These are phyloP conservation scores for Veloboletus limbatus DNA, from an alignment of 1,284 basidiomycete species.

Conservation along the genomic window DNA sequence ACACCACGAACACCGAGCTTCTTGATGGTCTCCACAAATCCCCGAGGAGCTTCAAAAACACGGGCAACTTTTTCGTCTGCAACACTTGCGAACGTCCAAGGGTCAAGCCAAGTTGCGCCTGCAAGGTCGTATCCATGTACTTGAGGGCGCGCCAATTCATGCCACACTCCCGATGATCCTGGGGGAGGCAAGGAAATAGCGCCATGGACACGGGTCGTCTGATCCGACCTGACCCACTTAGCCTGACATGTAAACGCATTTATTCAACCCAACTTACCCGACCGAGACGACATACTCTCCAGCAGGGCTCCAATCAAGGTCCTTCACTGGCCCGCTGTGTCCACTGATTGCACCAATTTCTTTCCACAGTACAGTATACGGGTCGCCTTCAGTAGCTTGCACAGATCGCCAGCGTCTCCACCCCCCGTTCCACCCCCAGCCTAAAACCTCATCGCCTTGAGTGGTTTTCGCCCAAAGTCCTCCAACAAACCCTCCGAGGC, in stretches of 20 bases:
- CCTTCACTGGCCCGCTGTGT: conserved; percentile 75
- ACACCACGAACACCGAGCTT: conserved; percentile 49
- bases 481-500: conserved; percentile 87
- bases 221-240: conserved; percentile 61
- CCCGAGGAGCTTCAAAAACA: conserved; percentile 83
- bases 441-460: conserved; percentile 62
- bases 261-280: conserved; percentile 49
- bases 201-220: conserved; percentile 86
- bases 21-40: conserved; percentile 66
- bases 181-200: conserved; percentile 30
- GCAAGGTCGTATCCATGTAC: conserved; percentile 93
- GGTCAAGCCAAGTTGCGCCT: conserved; percentile 72
- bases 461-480: conserved; percentile 65
- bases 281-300: conserved; percentile 84
- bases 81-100: conserved; percentile 79
- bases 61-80: conserved; percentile 92
- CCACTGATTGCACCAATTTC: conserved; percentile 79
- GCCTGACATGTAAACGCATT: background rate
- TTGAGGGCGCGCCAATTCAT: conserved; percentile 87
- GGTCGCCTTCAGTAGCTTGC: conserved; percentile 12
- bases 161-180: conserved; percentile 52
- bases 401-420: conserved; percentile 78
- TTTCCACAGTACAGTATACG: conserved; percentile 56
- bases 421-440: conserved; percentile 90
- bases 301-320: conserved; percentile 79